These are phyloP conservation scores for Ophiostoma quercus DNA, from an alignment of 2,329 filamentous ascomycete genomes.

Conservation along the genomic window DNA sequence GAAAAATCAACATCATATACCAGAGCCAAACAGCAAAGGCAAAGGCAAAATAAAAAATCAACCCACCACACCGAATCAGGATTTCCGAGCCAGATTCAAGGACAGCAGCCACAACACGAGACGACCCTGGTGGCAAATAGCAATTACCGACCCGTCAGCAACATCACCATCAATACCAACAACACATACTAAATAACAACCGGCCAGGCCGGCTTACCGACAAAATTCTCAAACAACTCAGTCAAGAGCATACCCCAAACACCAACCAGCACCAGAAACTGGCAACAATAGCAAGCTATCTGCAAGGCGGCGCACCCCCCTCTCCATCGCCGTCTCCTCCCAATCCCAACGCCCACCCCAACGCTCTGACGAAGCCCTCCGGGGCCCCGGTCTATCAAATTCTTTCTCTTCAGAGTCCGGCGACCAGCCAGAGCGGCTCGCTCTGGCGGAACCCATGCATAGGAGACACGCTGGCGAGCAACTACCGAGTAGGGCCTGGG, in stretches of 20 bases:
- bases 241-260: slow-evolving; percentile 3
- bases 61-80: not conserved
- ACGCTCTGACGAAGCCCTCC: slow-evolving; percentile 39
- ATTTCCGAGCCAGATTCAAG: not conserved
- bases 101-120: slow-evolving; percentile 1
- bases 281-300: slow-evolving; percentile 10
- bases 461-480: slow-evolving; percentile 66
- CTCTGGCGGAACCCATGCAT: slow-evolving; percentile 73
- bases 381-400: slow-evolving; percentile 52
- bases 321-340: slow-evolving; percentile 14
- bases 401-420: slow-evolving; percentile 57
- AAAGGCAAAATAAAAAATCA: not conserved
- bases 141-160: not conserved
- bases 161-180: not conserved
- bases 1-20: not conserved
- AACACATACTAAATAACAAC: not conserved
- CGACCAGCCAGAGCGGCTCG: slow-evolving; percentile 68
- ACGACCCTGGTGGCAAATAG: not conserved
- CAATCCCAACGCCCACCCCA: not conserved
- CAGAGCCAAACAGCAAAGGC: not conserved
- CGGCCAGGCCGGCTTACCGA: slow-evolving; percentile 10
- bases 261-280: slow-evolving; percentile 9
- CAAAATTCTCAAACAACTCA: slow-evolving; percentile 6
- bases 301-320: slow-evolving; percentile 12
- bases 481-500: slow-evolving; percentile 61